Percentiles rank a stretch among this genome's conserved stretches.
phyloP scores from a whole-genome alignment of 2,329 filamentous ascomycete genomes.

The Aspergillus tubingensis region DNA sequence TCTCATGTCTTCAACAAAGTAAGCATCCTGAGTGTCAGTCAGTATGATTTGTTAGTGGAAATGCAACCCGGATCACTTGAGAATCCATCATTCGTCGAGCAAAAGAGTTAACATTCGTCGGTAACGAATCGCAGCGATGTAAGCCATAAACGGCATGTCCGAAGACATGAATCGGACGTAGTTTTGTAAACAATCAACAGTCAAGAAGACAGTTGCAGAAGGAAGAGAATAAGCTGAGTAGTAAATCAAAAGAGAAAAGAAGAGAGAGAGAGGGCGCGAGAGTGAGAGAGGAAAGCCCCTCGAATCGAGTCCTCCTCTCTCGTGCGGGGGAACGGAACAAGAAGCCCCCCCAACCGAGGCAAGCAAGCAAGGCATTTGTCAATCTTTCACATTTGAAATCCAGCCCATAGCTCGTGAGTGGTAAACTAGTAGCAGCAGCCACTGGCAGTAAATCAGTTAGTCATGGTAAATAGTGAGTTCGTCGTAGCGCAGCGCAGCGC shows the following conservation, averaged over 20 bases:
- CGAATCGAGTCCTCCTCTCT: not conserved
- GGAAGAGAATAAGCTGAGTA: not conserved
- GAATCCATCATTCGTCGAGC: not conserved
- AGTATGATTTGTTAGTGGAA: not conserved
- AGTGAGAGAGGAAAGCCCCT: not conserved
- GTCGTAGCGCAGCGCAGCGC: no score
- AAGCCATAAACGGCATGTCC: no score
- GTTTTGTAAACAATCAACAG: not conserved
- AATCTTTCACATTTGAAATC: not conserved
- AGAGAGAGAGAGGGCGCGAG: not conserved
- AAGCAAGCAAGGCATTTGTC: not conserved
- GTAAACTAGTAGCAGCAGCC: not conserved
- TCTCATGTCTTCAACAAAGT: slow-evolving; percentile 31
- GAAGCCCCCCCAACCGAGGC: slow-evolving; percentile 13
- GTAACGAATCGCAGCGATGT: no score
- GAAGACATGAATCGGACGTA: not conserved
- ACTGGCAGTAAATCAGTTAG: not conserved
- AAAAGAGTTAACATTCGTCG: no score
- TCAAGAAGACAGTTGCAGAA: not conserved
- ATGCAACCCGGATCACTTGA: not conserved
- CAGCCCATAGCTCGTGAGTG: not conserved
- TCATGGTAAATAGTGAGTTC: not conserved
- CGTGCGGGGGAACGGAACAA: not conserved
- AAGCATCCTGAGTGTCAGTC: not conserved
- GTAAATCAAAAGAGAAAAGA: not conserved